phyloP scores from a whole-genome alignment of 2,329 filamentous ascomycete genomes.

The Nigrograna mackinnonii region DNA sequence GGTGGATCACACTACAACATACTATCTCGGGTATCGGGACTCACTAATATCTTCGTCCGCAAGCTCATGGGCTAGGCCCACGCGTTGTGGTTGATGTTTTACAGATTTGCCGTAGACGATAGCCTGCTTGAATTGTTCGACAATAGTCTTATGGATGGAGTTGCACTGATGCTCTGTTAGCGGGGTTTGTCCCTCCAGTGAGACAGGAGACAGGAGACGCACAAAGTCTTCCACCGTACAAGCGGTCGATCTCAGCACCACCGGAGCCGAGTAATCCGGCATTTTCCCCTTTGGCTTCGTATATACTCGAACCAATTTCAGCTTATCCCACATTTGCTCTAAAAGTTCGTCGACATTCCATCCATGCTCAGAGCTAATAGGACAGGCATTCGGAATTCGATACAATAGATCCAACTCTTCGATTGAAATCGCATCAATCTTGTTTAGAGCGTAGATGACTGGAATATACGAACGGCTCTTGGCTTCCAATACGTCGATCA shows the following conservation, averaged over 20 bases:
- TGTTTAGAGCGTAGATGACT: slow-evolving; percentile 98
- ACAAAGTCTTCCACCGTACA: slow-evolving; percentile 98
- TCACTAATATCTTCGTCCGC: slow-evolving; percentile 96
- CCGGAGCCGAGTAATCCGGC: slow-evolving; percentile 89
- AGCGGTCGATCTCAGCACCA: slow-evolving; percentile 79
- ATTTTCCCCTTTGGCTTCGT: slow-evolving; percentile 96
- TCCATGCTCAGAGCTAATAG: slow-evolving; percentile 91
- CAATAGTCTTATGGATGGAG: slow-evolving; percentile 92
- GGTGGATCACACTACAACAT: background rate
- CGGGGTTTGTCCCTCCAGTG: slow-evolving; percentile 18
- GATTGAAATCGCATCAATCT: slow-evolving; percentile 97
- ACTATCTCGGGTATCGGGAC: slow-evolving; percentile 30
- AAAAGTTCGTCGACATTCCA: slow-evolving; percentile 98
- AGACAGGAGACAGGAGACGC: slow-evolving; percentile 50
- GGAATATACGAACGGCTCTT: slow-evolving; percentile 96
- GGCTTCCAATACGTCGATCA: slow-evolving; percentile 94
- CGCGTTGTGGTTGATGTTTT: slow-evolving; percentile 97
- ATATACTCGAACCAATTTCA: slow-evolving; percentile 89
- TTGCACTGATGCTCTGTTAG: slow-evolving; percentile 72
- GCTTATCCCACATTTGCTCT: slow-evolving; percentile 98
- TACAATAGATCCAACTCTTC: slow-evolving; percentile 96
- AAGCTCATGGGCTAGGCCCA: slow-evolving; percentile 87
- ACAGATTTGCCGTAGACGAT: slow-evolving; percentile 98
- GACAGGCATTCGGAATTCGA: slow-evolving; percentile 93
- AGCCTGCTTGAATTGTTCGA: slow-evolving; percentile 93